Evolutionary conservation across 805 yeast genomes (phyloP).

Genomic region (Spathaspora girioi): DNA sequence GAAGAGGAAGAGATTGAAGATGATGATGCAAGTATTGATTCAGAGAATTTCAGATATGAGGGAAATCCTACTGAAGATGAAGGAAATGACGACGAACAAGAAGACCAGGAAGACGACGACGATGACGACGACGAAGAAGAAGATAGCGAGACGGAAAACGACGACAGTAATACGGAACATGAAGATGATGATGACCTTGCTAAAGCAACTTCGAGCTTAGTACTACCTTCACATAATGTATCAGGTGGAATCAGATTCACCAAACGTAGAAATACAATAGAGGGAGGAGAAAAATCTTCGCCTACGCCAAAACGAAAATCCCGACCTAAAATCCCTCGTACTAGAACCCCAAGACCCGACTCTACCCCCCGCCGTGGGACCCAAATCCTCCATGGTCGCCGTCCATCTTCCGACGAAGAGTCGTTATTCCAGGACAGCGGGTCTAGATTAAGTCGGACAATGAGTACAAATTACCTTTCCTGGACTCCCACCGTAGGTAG

Average conservation of each 20-base stretch:
- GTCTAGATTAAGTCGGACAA: conserved; percentile 13
- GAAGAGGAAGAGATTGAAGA: conserved; percentile 14
- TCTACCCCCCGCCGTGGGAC: conserved; percentile 7
- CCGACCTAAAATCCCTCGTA: background rate
- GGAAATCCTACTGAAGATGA: conserved; percentile 11
- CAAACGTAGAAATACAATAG: conserved; percentile 49
- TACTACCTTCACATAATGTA: conserved; percentile 30
- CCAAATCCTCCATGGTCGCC: background rate
- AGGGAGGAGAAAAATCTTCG: conserved; percentile 17
- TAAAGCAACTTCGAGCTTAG: conserved; percentile 31
- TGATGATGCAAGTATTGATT: conserved; percentile 20
- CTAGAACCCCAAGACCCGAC: background rate
- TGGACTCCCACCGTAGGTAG: conserved; percentile 92
- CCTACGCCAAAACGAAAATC: background rate
- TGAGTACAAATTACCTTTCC: conserved; percentile 70
- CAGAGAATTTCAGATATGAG: conserved; percentile 10
- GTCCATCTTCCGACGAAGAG: conserved; percentile 12
- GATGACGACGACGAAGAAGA: conserved; percentile 10
- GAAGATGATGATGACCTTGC: conserved; percentile 7
- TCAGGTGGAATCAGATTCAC: conserved; percentile 32
- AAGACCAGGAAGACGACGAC: conserved; percentile 13
- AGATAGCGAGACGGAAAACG: conserved; percentile 11
- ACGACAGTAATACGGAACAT: conserved; percentile 13
- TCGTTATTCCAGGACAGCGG: conserved; percentile 7
- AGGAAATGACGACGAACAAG: conserved; percentile 17